Base-by-base conservation (phyloP, 2,329 filamentous ascomycete species). In the Aureobasidium leucospermi region DNA sequence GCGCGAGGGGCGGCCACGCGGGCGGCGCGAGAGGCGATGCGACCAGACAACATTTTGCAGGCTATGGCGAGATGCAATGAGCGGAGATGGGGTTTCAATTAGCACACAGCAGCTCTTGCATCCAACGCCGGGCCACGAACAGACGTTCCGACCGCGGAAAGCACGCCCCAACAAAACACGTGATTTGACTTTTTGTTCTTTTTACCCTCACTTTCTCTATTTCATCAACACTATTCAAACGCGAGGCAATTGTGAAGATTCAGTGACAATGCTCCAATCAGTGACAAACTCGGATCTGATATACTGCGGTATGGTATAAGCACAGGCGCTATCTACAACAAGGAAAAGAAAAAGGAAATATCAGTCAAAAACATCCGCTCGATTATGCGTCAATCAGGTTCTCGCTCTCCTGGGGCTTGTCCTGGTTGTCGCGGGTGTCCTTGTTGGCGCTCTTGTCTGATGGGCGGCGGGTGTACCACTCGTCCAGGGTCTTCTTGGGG, bases 1-100 rank as follows among this genome's bases (percentile, higher is more conserved):
- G 79, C 78, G 75, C 87, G 80, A 69, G 76, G 75, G 66, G 73
- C 75, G 71, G 76, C 76, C 70, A 79, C 78, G 71, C 81, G 81
- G 71, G 81, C 76, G 74, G 79, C 78, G 69, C 79, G 77, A 73
- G 79, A 79, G 72, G 79, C 78, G 70, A 78, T 73, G 71, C 81
- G 78, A 73, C 76, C 75, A 73, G 81, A 77, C 73, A 82, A 73
- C 82, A 85, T 84, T 66, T 70, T 75, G 70, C 42, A 34, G 67
- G 70, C 16, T 32, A 68, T 65, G 56, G 57, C 48, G 51, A 41
- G 56, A 41, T 56, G 47, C 45, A 47, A 59, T 53, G 59, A 41
- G 29, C 34, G 52, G 55, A 58, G 55, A 48, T 58, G 43, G 34
- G 23, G 38, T 32, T 13, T 41, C 16, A 48, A 42, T 55, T 39